Conservation (phyloP, 192 early-diverging fungal genomes). For the Haplosporangium gracile region DNA sequence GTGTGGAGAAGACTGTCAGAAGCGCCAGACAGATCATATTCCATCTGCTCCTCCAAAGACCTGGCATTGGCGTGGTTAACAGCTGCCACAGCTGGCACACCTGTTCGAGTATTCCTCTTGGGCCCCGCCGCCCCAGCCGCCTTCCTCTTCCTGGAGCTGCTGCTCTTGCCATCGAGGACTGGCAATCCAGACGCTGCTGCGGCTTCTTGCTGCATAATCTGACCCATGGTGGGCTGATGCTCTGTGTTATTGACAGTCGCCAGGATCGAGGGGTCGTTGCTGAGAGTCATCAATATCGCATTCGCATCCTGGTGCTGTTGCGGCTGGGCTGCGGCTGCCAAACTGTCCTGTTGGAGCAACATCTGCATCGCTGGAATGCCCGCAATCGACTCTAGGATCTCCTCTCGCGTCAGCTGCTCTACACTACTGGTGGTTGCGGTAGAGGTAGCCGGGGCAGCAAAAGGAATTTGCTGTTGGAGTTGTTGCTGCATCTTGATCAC, state of each 20-base stretch:
- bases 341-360: conserved; percentile 8
- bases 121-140: not conserved
- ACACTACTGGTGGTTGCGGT: not conserved
- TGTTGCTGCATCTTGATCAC: conserved; percentile 16
- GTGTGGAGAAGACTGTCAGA: conserved; percentile 25
- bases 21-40: not conserved
- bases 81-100: not conserved
- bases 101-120: not conserved
- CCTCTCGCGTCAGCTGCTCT: conserved; percentile 5
- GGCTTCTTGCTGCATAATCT: not conserved
- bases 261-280: conserved; percentile 30
- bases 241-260: conserved; percentile 20
- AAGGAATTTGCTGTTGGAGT: not conserved
- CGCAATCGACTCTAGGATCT: conserved; percentile 7
- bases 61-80: not conserved
- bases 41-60: conserved; percentile 23
- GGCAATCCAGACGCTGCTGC: not conserved
- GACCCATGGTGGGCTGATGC: not conserved
- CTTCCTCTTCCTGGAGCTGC: not conserved
- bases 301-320: conserved; percentile 4
- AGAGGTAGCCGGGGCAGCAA: not conserved
- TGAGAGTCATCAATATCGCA: conserved; percentile 13
- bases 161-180: not conserved
- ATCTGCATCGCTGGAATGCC: conserved; percentile 20
- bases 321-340: not conserved